A percentile compares a stretch with the other conserved stretches of the same genome.
These are phyloP conservation scores for Sergeia podlipaevii DNA, from an alignment of 208 protist genomes.

Conservation along the genomic window DNA sequence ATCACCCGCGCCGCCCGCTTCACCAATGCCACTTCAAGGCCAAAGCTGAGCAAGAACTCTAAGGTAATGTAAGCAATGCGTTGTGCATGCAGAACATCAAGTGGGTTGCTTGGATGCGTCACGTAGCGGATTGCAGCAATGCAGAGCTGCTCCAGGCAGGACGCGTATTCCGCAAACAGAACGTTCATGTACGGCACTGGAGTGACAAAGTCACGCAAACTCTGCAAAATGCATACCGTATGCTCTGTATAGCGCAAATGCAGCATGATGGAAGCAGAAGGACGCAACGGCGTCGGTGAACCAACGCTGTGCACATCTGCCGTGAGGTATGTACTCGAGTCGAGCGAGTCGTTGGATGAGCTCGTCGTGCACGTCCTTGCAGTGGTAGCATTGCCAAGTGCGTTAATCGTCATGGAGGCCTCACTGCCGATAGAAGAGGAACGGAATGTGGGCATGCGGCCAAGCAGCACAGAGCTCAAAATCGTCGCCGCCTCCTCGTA, in stretches of 20 bases:
- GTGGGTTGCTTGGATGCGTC: slow-evolving; percentile 34
- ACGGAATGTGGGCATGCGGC: slow-evolving; percentile 23
- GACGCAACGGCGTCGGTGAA: no score
- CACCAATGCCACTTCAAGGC: slow-evolving; percentile 54
- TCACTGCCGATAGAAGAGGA: no score
- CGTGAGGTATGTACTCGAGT: no score
- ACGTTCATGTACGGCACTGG: slow-evolving; percentile 64
- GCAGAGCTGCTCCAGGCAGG: slow-evolving; percentile 61
- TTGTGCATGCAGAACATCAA: slow-evolving; percentile 50
- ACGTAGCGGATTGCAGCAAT: slow-evolving; percentile 70
- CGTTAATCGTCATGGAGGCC: no score
- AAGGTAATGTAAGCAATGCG: slow-evolving; percentile 33
- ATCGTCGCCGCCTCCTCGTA: slow-evolving; percentile 36
- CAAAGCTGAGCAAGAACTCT: slow-evolving; percentile 62
- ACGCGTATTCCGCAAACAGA: slow-evolving; percentile 57
- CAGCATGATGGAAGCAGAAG: slow-evolving; percentile 7
- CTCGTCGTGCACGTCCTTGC: no score
- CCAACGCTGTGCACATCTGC: no score
- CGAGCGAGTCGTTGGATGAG: no score
- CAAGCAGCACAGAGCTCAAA: slow-evolving; percentile 40
- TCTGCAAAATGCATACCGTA: slow-evolving; percentile 64
- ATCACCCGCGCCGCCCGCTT: slow-evolving; percentile 16
- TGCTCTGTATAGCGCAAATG: no score
- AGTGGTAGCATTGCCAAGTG: no score
- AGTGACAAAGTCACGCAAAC: slow-evolving; percentile 46